Conservation (phyloP, 495 filamentous ascomycete genomes). For the Daldinia concentrica region DNA sequence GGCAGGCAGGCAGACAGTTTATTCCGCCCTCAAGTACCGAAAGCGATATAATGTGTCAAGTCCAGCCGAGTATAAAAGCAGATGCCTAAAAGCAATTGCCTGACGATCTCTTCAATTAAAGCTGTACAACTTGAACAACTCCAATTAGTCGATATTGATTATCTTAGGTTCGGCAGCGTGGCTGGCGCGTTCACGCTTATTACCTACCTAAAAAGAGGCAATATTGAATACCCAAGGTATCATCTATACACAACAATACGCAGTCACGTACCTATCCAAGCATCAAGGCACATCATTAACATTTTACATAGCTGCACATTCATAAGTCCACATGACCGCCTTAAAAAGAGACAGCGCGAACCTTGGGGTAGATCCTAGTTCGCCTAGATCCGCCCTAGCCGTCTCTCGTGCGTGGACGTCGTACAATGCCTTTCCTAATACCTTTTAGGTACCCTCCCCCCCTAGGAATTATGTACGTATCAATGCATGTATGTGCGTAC, state of each 20-base stretch:
- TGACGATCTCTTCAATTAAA: constrained; percentile 26
- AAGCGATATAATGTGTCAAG: constrained; percentile 7
- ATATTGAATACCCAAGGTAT: background rate
- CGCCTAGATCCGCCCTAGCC: constrained; percentile 43
- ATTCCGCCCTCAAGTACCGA: constrained; percentile 28
- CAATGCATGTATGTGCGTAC: constrained; percentile 1
- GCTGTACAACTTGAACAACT: constrained; percentile 11
- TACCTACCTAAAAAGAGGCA: background rate
- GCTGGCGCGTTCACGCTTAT: background rate
- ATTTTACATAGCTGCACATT: background rate
- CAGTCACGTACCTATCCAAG: background rate
- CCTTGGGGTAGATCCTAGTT: constrained; percentile 15
- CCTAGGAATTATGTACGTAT: too few relatives aligned
- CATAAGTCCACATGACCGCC: constrained; percentile 30
- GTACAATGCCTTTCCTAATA: background rate
- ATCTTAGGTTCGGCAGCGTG: background rate
- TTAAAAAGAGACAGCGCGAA: constrained; percentile 26
- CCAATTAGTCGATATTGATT: constrained; percentile 11
- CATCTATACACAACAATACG: background rate
- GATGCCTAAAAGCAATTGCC: constrained; percentile 38
- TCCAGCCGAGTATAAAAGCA: constrained; percentile 18
- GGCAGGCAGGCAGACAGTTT: constrained; percentile 14
- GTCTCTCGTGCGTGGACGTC: constrained; percentile 18
- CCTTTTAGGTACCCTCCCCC: background rate
- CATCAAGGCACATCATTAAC: too few relatives aligned